Conservation (phyloP, 208 protist genomes). For the Crithidia sp. region DNA sequence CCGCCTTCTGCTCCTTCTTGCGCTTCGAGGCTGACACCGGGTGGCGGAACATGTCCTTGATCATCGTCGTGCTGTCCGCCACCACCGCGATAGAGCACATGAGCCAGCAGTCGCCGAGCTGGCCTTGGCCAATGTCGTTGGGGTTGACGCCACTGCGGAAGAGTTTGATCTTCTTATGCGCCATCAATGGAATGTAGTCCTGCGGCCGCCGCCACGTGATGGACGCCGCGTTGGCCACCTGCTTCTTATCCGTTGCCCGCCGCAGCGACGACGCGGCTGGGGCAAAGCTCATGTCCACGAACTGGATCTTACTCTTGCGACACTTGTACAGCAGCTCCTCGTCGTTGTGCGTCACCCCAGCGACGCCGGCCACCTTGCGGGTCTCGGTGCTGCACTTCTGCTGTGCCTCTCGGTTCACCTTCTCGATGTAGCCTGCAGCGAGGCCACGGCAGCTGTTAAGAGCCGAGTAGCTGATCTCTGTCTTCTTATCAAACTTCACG, state of each 20-base stretch:
- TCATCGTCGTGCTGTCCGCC: constrained; percentile 44
- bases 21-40: constrained; percentile 32
- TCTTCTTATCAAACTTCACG: constrained; percentile 35
- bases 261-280: constrained; percentile 46
- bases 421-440: constrained; percentile 32
- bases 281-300: constrained; percentile 60
- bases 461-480: constrained; percentile 29
- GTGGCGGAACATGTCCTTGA: constrained; percentile 43
- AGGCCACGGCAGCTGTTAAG: constrained; percentile 18
- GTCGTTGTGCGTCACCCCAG: constrained; percentile 23
- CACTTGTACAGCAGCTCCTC: constrained; percentile 51
- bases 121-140: constrained; percentile 54
- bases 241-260: constrained; percentile 33
- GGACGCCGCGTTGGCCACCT: constrained; percentile 18
- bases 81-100: constrained; percentile 57
- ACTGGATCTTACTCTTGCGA: constrained; percentile 45
- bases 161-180: constrained; percentile 38
- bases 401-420: constrained; percentile 28
- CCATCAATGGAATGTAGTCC: constrained; percentile 49
- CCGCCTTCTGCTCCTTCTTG: constrained; percentile 35
- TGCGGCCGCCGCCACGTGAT: constrained; percentile 66
- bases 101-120: constrained; percentile 76
- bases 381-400: constrained; percentile 32
- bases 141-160: constrained; percentile 41
- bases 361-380: constrained; percentile 20